Evolutionary conservation across 208 protist genomes (phyloP).

Genomic region (Wallacemonas sp.): DNA sequence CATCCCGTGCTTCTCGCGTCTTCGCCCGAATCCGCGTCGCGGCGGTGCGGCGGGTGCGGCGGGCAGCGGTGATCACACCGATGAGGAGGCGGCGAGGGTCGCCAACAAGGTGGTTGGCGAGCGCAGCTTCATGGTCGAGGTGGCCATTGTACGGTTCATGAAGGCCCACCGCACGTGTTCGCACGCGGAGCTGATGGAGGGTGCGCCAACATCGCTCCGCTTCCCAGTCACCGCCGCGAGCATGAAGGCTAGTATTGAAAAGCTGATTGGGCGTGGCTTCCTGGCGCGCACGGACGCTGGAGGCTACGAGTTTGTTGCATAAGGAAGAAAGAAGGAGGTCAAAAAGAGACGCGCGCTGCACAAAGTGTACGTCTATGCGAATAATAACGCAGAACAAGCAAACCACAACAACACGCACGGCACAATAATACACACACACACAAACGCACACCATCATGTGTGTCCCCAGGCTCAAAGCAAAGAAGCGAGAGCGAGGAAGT

Average conservation of each 20-base stretch:
- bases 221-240: conserved; percentile 82
- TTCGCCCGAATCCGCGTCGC: conserved; percentile 10
- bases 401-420: too few relatives aligned
- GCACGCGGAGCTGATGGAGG: conserved; percentile 87
- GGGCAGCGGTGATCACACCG: conserved; percentile 62
- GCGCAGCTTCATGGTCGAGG: conserved; percentile 88
- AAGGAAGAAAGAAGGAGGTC: conserved; percentile 6
- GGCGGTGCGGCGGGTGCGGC: conserved; percentile 17
- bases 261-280: conserved; percentile 95
- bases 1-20: conserved; percentile 39
- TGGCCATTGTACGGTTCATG: conserved; percentile 93
- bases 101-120: conserved; percentile 82
- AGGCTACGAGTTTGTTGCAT: conserved; percentile 93
- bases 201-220: conserved; percentile 73
- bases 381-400: too few relatives aligned
- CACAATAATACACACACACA: too few relatives aligned
- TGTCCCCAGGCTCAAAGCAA: too few relatives aligned
- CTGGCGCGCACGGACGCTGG: conserved; percentile 77
- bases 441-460: too few relatives aligned
- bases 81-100: conserved; percentile 62
- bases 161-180: conserved; percentile 77
- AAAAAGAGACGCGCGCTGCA: neutral
- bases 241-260: conserved; percentile 94
- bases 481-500: neutral
- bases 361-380: neutral